Conservation (phyloP, 2,329 filamentous ascomycete species). For the Rutstroemia sp. region DNA sequence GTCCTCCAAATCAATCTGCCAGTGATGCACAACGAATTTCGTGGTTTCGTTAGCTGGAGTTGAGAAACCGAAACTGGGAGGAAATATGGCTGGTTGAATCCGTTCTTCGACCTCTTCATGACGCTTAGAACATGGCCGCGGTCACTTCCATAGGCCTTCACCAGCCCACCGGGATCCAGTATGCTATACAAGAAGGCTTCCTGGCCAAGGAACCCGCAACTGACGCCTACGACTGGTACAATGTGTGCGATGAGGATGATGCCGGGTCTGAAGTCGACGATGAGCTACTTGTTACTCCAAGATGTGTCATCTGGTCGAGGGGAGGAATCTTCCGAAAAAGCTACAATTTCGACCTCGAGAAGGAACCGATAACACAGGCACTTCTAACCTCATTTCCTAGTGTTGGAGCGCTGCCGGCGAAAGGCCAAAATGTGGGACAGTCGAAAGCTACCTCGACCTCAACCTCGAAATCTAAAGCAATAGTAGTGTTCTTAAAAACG, state of each 20-base stretch:
- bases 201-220: conserved; percentile 59
- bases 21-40: no score
- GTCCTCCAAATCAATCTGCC: neutral
- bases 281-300: conserved; percentile 27
- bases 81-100: conserved; percentile 1
- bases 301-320: conserved; percentile 65
- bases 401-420: conserved; percentile 26
- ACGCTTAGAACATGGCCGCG: conserved; percentile 61
- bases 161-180: conserved; percentile 73
- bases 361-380: conserved; percentile 79
- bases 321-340: conserved; percentile 77
- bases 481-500: conserved; percentile 86
- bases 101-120: conserved; percentile 14
- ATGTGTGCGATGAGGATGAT: conserved; percentile 41
- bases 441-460: conserved; percentile 23
- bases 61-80: no score
- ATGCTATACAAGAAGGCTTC: conserved; percentile 74
- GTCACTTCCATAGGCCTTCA: conserved; percentile 88
- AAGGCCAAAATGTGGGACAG: conserved; percentile 15
- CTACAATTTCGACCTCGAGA: conserved; percentile 80
- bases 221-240: conserved; percentile 70
- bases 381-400: conserved; percentile 72
- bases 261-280: conserved; percentile 27
- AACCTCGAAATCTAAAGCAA: conserved; percentile 46
- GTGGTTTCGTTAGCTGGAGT: no score